Base-by-base conservation (phyloP, 768 basidiomycete genomes). In the Calocera viscosa region DNA sequence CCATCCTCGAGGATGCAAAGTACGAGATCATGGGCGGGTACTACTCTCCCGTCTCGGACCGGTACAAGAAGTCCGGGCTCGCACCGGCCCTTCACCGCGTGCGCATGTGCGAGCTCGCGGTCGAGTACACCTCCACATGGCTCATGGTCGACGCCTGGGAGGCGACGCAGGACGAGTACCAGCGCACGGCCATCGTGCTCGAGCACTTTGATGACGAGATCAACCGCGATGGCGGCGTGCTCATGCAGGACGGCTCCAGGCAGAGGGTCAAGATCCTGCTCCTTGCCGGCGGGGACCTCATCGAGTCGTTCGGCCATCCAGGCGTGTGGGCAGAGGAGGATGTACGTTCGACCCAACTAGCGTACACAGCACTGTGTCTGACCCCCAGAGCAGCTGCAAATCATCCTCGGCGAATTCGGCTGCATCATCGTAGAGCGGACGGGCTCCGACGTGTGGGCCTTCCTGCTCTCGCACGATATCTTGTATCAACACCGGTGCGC, bases 131-230 rank as follows among this genome's bases (percentile, higher is more conserved):
- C 1, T 88, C 88, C 49, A 83, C 86, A 24, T 97, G 92, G 92
- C 81, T 99, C 49, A 97, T 96, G 94, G 89, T 97, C 49, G 96
- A 99, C 74, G 81, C 93, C 22, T 99, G 94, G 94, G 96, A 99
- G 77, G 93, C 94, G 16, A 88, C 91, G 75, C 94, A 93, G 76
- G 80, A 84, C 60, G 74, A 77, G 34, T 99, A 99, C 79, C 90
- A 93, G 73, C 89, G 94, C 69, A 99, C 96, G 0, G 96, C 96
- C 40, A 86, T 97, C 66, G 96, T 99, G 65, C 83, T 99, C 66
- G 94, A 98, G 76, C 96, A 99, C 74, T 94, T 98, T 74, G 90
- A 98, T 74, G 83, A 93, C 74, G 88, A 95, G 79, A 86, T 99
- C 73, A 99, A 99, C 77, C 86, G 83, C 5, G 81, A 86, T 40